Evolutionary conservation across 768 basidiomycete species (phyloP), one percentile per base, ranked within the genome.

Genomic region (Leccinum sublutescens): DNA sequence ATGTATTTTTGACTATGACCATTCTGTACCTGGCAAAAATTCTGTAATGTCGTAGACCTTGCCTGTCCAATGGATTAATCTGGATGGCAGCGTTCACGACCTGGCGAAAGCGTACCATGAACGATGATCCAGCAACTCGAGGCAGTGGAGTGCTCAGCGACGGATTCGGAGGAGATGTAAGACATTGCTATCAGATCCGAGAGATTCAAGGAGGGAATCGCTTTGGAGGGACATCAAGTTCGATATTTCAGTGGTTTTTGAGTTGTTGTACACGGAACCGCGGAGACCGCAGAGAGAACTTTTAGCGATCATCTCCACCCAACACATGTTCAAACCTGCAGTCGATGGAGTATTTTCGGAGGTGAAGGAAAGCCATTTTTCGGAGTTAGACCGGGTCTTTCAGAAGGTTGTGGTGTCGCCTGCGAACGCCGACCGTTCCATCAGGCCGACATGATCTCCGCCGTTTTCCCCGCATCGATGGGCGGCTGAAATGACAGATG

Each of bases 71-170:
- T 85, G 85, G 65, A 80, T 83, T 50, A 86, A 80, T 36, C 81
- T 70, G 80, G 64, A 83, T 82, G 52, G 76, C 57, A 17, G 79
- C 77, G 34, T 81, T 79, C 40, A 55, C 47, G 31, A 21, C 23
- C 31, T 34, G 33, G 54, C 29, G 47, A 36, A 57, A 45, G 50
- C 77, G 54, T 57, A 86, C 89, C 86, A 63, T 91, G 89, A 1
- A 93, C 85, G 62, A 93, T 88, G 58, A 93, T 88, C 88, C 88
- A 89, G 62, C 86, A 86, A 62, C 80, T 84, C 50, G 86, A 81
- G 19, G 85, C 70, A 38, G 71, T 76, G 63, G 79, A 80, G 63
- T 86, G 82, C 60, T 78, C 61, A 1, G 82, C 79, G 29, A 85
- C 80, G 56, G 79, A 77, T 63, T 79, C 71, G 19, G 78, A 74